Conservation (phyloP, 1,139 yeast genomes). For the Candida sp. region DNA sequence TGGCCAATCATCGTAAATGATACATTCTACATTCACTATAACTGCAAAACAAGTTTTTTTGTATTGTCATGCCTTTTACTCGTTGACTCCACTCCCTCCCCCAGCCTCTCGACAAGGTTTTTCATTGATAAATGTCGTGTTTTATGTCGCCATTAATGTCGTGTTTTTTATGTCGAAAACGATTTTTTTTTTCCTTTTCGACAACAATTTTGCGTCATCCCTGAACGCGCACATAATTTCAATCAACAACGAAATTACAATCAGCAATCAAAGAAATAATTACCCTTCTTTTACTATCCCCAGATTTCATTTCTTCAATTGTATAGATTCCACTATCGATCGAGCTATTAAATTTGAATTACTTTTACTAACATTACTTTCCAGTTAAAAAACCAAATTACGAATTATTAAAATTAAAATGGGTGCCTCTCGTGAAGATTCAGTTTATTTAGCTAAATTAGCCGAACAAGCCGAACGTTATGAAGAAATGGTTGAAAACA, state of each 20-base stretch:
- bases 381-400: neutral
- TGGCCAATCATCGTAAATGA: too few species aligned
- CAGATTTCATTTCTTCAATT: neutral
- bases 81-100: neutral
- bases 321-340: too few species aligned
- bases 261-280: neutral
- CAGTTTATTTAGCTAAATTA: constrained; percentile 96
- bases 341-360: too few species aligned
- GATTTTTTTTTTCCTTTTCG: neutral
- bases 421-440: constrained; percentile 95
- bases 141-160: neutral
- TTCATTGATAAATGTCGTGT: neutral
- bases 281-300: neutral
- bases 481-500: constrained; percentile 99
- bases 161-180: neutral
- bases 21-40: too few species aligned
- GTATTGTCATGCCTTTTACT: too few species aligned
- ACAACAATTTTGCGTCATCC: neutral
- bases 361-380: too few species aligned
- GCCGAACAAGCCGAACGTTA: constrained; percentile 99
- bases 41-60: too few species aligned
- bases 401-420: constrained; percentile 28
- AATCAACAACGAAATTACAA: neutral
- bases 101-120: neutral
- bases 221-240: neutral